phyloP scores from a whole-genome alignment of 2,329 filamentous ascomycete species.

The Atkinsonella hypoxylon region DNA sequence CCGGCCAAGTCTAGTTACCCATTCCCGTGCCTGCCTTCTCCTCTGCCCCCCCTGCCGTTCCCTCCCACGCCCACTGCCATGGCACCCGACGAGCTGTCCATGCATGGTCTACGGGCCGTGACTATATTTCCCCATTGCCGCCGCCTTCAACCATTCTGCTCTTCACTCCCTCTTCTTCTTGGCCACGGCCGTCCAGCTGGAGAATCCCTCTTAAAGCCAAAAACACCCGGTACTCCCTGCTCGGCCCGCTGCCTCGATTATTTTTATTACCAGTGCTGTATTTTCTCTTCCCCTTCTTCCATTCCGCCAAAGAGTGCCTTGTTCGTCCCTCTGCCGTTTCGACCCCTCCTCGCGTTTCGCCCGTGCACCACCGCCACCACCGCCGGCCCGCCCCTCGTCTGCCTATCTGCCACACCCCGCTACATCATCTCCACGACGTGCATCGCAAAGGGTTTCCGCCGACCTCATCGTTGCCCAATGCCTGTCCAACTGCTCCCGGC shows the following conservation, averaged over 20 bases:
- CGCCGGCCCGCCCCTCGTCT: background rate
- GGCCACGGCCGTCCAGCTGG: constrained; percentile 47
- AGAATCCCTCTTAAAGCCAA: constrained; percentile 22
- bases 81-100: background rate
- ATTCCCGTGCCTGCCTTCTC: background rate
- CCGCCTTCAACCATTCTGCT: constrained; percentile 31
- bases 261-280: constrained; percentile 24
- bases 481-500: constrained; percentile 87
- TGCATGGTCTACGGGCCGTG: background rate
- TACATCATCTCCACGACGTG: background rate
- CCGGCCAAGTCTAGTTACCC: background rate
- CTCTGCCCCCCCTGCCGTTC: background rate
- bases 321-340: constrained; percentile 3
- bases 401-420: background rate
- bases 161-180: constrained; percentile 39
- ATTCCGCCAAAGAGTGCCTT: background rate
- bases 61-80: background rate
- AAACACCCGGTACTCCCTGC: constrained; percentile 21
- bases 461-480: constrained; percentile 41
- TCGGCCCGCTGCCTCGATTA: constrained; percentile 40
- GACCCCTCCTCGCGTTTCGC: background rate
- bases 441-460: background rate
- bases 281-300: constrained; percentile 29
- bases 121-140: constrained; percentile 17
- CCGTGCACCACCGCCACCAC: background rate